Conservation (phyloP, 129 eudicot genomes). For the Rutidosis leptorrhynchoides region DNA sequence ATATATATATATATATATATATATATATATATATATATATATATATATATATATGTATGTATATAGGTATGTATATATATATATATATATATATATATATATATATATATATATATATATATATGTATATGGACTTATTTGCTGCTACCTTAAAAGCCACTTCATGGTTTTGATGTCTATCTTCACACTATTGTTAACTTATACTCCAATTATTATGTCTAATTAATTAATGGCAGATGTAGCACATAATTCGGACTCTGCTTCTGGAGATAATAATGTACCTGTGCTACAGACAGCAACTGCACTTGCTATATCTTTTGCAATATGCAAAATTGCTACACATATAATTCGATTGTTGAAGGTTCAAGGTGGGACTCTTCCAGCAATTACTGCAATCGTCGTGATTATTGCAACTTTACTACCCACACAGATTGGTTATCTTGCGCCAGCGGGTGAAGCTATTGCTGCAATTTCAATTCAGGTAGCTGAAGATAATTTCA, state of each 20-base stretch:
- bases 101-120: no score
- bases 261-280: constrained; percentile 41
- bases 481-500: constrained; percentile 31
- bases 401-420: constrained; percentile 66
- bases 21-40: no score
- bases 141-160: neutral
- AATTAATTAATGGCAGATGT: constrained; percentile 52
- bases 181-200: constrained; percentile 9
- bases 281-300: constrained; percentile 56
- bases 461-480: constrained; percentile 74
- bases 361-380: constrained; percentile 60
- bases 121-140: neutral
- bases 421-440: constrained; percentile 56
- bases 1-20: no score
- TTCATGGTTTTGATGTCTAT: constrained; percentile 1
- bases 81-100: no score
- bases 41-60: no score
- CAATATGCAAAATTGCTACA: constrained; percentile 62
- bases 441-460: constrained; percentile 80
- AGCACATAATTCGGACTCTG: constrained; percentile 22
- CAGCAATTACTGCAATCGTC: constrained; percentile 64
- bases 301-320: constrained; percentile 68
- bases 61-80: no score
- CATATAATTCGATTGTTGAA: constrained; percentile 36
- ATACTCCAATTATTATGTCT: no score